Evolutionary conservation across 805 yeast species (phyloP).

Genomic region (Lachancea mirantina): DNA sequence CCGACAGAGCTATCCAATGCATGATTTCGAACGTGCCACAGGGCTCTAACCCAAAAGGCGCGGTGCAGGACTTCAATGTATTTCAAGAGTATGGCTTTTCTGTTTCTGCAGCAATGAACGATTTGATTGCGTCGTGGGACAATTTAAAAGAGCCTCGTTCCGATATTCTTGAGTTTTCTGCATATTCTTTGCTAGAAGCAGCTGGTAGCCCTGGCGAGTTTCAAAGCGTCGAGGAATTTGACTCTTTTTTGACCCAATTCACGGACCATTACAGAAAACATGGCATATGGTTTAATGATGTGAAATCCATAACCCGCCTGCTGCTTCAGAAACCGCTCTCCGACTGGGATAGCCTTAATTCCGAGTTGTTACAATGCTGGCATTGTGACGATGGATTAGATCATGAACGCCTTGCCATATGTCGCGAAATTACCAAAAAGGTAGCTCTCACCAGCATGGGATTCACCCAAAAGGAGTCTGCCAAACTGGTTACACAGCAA

Average conservation of each 20-base stretch:
- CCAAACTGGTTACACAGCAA: no score
- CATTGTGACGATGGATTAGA: constrained; percentile 12
- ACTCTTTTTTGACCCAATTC: constrained; percentile 24
- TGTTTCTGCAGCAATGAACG: constrained; percentile 22
- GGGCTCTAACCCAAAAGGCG: no score
- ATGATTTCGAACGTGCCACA: no score
- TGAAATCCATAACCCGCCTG: constrained; percentile 10
- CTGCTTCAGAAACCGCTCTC: constrained; percentile 16
- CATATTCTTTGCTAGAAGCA: constrained; percentile 11
- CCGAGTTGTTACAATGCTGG: constrained; percentile 27
- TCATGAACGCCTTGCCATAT: no score
- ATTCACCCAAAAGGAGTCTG: constrained; percentile 14
- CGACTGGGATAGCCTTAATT: constrained; percentile 19
- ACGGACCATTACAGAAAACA: constrained; percentile 19
- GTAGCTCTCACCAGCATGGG: constrained; percentile 14
- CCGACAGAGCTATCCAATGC: no score
- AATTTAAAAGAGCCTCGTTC: not conserved
- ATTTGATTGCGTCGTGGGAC: constrained; percentile 11
- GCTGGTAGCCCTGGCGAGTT: constrained; percentile 11
- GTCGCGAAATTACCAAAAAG: constrained; percentile 17
- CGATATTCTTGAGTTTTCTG: not conserved
- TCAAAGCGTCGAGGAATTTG: constrained; percentile 19
- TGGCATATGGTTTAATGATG: constrained; percentile 16
- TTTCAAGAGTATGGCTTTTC: constrained; percentile 25
- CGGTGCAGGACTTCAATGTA: no score